Conservation (phyloP, 2,329 filamentous ascomycete species). For the Fusarium tanahbumbuense region DNA sequence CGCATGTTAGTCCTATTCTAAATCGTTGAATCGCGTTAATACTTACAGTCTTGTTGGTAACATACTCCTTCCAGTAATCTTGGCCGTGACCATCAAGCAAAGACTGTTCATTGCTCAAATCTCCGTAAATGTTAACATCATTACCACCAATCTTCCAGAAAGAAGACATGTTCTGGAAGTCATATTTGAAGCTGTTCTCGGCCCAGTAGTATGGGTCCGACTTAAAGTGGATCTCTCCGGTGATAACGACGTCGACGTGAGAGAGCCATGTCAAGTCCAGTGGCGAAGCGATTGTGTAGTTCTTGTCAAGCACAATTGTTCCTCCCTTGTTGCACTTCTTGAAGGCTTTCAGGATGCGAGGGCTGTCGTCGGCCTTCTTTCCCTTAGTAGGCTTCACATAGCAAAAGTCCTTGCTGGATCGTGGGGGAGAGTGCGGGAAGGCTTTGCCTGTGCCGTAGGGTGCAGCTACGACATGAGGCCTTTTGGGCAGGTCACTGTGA, state of each 20-base stretch:
- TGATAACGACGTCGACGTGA: conserved; percentile 69
- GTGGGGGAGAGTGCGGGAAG: conserved; percentile 33
- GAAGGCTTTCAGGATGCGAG: conserved; percentile 39
- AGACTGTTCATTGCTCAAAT: conserved; percentile 70
- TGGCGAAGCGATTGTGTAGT: conserved; percentile 72
- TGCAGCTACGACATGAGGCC: conserved; percentile 32
- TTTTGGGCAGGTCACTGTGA: conserved; percentile 19
- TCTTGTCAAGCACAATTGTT: conserved; percentile 68
- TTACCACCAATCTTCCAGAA: conserved; percentile 51
- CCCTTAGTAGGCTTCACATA: conserved; percentile 36
- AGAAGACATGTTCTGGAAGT: conserved; percentile 71
- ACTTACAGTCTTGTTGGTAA: conserved; percentile 47
- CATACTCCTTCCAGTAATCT: conserved; percentile 40
- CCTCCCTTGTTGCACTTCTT: conserved; percentile 70
- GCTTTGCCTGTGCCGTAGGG: conserved; percentile 34
- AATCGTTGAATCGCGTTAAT: rapidly evolving
- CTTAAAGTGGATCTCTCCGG: conserved; percentile 70
- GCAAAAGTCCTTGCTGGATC: conserved; percentile 28
- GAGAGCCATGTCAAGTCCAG: conserved; percentile 73
- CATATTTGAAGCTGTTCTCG: conserved; percentile 70
- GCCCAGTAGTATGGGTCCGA: conserved; percentile 78
- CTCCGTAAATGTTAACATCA: conserved; percentile 73
- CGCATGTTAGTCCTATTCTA: background rate
- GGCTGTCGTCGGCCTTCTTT: conserved; percentile 29
- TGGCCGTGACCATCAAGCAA: conserved; percentile 66